A percentile compares a stretch with the other conserved stretches of the same genome.
Evolutionary conservation across 208 protist species (phyloP).

Genomic region (Acanthamoeba lenticulata): DNA sequence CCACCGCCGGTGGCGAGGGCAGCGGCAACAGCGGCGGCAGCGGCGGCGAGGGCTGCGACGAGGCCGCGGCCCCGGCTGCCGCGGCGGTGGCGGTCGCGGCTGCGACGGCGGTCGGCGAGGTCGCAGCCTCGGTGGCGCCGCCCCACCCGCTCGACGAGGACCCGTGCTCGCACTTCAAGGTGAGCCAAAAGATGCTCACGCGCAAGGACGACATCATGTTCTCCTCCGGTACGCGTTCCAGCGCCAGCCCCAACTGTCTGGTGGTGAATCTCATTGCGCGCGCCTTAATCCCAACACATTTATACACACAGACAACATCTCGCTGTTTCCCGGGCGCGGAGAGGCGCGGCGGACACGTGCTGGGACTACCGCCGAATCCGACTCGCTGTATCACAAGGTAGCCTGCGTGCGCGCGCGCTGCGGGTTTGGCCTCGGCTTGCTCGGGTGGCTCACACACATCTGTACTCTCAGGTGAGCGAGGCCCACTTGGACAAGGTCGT

Average conservation of each 20-base stretch:
- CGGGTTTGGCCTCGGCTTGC: not conserved
- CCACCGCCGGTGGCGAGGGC: no score
- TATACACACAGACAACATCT: not conserved
- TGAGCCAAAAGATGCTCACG: slow-evolving; percentile 29
- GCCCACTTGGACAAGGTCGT: not conserved
- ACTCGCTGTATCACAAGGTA: not conserved
- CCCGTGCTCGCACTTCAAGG: not conserved
- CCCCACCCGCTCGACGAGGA: not conserved
- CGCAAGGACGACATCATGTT: slow-evolving; percentile 16
- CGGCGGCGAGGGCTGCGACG: no score
- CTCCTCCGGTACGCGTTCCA: not conserved
- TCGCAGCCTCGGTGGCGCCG: not conserved
- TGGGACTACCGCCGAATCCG: not conserved
- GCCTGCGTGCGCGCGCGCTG: no score
- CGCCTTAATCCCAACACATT: not conserved
- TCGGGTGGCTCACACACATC: no score
- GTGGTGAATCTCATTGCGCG: not conserved
- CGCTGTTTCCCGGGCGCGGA: not conserved
- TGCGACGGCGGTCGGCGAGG: not conserved
- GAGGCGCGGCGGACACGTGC: not conserved
- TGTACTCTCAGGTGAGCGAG: not conserved
- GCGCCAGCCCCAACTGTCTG: not conserved
- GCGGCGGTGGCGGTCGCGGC: not conserved
- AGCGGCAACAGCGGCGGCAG: no score
- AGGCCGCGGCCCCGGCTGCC: no score